phyloP scores from a whole-genome alignment of 192 early-diverging fungal genomes.

The Lobosporangium transversale region DNA sequence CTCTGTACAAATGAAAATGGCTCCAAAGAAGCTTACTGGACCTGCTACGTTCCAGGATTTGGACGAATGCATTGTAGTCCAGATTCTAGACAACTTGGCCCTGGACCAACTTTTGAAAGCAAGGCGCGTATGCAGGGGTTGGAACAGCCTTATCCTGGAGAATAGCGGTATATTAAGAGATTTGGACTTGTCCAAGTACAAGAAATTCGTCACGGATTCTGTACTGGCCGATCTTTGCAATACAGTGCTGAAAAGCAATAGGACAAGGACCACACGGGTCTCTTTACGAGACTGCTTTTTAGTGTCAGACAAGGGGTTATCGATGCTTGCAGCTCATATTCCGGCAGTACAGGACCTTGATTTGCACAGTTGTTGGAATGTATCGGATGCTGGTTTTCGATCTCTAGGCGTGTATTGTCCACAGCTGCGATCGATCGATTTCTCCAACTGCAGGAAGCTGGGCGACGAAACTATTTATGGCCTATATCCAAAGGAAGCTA shows the following conservation, averaged over 20 bases:
- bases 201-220: constrained; percentile 69
- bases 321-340: constrained; percentile 52
- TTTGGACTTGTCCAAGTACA: constrained; percentile 66
- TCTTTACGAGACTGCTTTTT: constrained; percentile 76
- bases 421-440: constrained; percentile 64
- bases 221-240: constrained; percentile 51
- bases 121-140: constrained; percentile 55
- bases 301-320: constrained; percentile 70
- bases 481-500: constrained; percentile 59
- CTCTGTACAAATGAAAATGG: not conserved
- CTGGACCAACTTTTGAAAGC: constrained; percentile 54
- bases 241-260: constrained; percentile 54
- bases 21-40: constrained; percentile 15
- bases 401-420: constrained; percentile 56
- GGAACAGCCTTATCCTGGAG: constrained; percentile 58
- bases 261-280: constrained; percentile 39
- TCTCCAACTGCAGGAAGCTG: constrained; percentile 85
- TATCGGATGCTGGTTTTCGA: constrained; percentile 71
- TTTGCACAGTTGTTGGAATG: constrained; percentile 75
- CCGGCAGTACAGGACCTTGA: constrained; percentile 58
- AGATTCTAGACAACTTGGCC: constrained; percentile 60
- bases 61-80: constrained; percentile 46
- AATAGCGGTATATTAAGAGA: constrained; percentile 51
- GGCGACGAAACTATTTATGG: constrained; percentile 67
- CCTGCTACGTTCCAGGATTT: constrained; percentile 36